Evolutionary conservation across 352 stramenopile species (phyloP).

Genomic region (Achlya hypogyna): DNA sequence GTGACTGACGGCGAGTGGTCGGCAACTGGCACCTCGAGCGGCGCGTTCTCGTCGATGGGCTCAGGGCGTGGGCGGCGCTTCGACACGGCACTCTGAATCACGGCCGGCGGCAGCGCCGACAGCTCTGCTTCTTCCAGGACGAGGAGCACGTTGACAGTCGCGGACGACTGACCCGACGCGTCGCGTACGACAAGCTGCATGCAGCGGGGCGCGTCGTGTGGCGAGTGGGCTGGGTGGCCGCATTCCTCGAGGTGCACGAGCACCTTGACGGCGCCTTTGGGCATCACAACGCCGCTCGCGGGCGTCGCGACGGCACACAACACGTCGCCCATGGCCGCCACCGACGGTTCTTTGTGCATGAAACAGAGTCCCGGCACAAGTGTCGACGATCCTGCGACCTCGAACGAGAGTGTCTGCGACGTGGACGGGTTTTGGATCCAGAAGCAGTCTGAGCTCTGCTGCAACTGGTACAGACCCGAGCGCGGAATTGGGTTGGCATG

Average conservation of each 20-base stretch:
- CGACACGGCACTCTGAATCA: background rate
- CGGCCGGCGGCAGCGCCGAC: background rate
- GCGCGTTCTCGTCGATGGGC: background rate
- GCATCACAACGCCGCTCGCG: slow-evolving; percentile 55
- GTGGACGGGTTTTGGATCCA: slow-evolving; percentile 73
- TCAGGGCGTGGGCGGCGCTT: background rate
- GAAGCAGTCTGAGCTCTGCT: slow-evolving; percentile 62
- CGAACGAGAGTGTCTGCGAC: slow-evolving; percentile 55
- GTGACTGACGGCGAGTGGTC: too few relatives aligned
- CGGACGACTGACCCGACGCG: background rate
- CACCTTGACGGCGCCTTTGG: slow-evolving; percentile 69
- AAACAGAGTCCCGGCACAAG: slow-evolving; percentile 53
- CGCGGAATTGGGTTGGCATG: slow-evolving; percentile 35
- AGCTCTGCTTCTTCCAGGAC: background rate
- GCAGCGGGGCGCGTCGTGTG: background rate
- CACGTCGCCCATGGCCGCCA: slow-evolving; percentile 57
- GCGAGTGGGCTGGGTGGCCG: background rate
- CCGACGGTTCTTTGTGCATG: slow-evolving; percentile 36
- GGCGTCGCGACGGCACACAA: slow-evolving; percentile 65
- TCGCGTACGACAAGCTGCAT: slow-evolving; percentile 14
- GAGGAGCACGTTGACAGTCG: background rate
- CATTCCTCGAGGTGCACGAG: slow-evolving; percentile 68
- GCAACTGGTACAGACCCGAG: slow-evolving; percentile 48
- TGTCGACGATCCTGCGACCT: slow-evolving; percentile 58
- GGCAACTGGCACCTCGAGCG: background rate